Percentiles rank a stretch among this genome's conserved stretches.
phyloP scores from a whole-genome alignment of 73 alveolate genomes.

The Symbiodinium pilosum region DNA sequence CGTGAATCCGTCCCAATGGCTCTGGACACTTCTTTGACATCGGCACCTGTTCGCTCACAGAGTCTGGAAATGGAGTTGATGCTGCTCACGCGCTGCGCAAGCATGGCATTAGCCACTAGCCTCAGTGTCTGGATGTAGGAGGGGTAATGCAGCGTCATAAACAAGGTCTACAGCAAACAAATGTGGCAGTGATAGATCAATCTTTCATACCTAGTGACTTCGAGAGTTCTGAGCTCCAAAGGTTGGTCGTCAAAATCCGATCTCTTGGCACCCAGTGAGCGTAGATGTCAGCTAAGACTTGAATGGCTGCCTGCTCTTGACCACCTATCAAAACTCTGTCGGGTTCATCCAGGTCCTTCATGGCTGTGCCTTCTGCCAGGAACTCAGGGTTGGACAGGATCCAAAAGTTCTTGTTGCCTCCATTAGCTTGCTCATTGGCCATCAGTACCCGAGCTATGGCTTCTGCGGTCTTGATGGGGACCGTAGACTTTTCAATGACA shows the following conservation, averaged over 20 bases:
- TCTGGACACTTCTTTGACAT: slow-evolving; percentile 97
- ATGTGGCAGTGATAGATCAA: too few relatives aligned
- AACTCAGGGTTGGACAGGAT: slow-evolving; percentile 99
- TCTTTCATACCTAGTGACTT: slow-evolving; percentile 95
- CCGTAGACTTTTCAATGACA: slow-evolving; percentile 98
- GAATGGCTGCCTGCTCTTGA: slow-evolving; percentile 86
- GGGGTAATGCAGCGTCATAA: too few relatives aligned
- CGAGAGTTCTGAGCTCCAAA: slow-evolving; percentile 97
- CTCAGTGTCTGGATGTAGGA: background rate
- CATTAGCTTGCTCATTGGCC: slow-evolving; percentile 68
- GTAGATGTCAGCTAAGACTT: slow-evolving; percentile 95
- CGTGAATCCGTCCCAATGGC: slow-evolving; percentile 97
- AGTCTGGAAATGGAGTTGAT: slow-evolving; percentile 99
- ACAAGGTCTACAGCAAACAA: too few relatives aligned
- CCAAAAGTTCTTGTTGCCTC: slow-evolving; percentile 95
- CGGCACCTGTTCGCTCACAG: slow-evolving; percentile 99
- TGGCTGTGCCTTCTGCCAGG: slow-evolving; percentile 99
- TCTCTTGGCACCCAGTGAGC: slow-evolving; percentile 96
- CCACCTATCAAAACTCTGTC: slow-evolving; percentile 99
- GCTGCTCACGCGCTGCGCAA: slow-evolving; percentile 98
- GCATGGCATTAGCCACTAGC: slow-evolving; percentile 97
- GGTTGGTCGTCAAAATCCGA: slow-evolving; percentile 95
- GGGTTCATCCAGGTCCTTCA: slow-evolving; percentile 97
- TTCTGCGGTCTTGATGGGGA: slow-evolving; percentile 98
- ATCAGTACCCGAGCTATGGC: slow-evolving; percentile 90